Evolutionary conservation across 768 basidiomycete species (phyloP), one percentile per base, ranked within the genome.

Genomic region (Dentipellis fragilis): DNA sequence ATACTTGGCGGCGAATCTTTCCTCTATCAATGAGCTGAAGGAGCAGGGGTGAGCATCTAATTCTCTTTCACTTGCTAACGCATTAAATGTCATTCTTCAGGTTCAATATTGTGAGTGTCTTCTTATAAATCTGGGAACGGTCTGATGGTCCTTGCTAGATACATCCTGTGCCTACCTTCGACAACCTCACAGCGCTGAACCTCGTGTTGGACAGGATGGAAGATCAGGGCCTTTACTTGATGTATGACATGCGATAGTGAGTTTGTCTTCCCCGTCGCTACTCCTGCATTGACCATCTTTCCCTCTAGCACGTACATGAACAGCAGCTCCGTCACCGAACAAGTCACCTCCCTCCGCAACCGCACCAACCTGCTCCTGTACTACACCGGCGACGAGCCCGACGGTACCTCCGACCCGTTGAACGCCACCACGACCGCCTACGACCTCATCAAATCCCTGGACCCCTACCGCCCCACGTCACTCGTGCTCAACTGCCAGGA

Each of bases 211-310:
- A 88, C 62, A 71, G 75, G 45, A 87, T 89, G 84, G 80, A 89
- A 66, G 76, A 84, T 57, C 80, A 83, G 0, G 80, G 78, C 0
- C 58, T 81, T 3, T 91, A 85, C 63, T 74, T 90, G 54, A 89
- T 90, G 81, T 92, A 91, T 59, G 87, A 90, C 65, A 89, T 91
- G 87, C 77, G 87, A 50, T 72, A 52, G 79, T 80, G 29, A 47
- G 71, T 60, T 53, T 10, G 17, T n/a, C 11, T 21, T 39, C 34
- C 42, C 7, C 36, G 40, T 7, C 9, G 17, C 35, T 12, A 12
- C 4, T 47, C 49, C 17, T 36, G 52, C 37, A 4, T 19, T 34
- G n/a, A 19, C 6, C 11, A 21, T 12, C 21, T 29, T 29, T 3
- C 29, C 29, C 29, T 29, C 5, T 56, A 71, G 71, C 77, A 79